Percentiles rank a stretch among this genome's conserved stretches.
Conservation (phyloP, 306 rosid species). For the Nissolia schottii region DNA sequence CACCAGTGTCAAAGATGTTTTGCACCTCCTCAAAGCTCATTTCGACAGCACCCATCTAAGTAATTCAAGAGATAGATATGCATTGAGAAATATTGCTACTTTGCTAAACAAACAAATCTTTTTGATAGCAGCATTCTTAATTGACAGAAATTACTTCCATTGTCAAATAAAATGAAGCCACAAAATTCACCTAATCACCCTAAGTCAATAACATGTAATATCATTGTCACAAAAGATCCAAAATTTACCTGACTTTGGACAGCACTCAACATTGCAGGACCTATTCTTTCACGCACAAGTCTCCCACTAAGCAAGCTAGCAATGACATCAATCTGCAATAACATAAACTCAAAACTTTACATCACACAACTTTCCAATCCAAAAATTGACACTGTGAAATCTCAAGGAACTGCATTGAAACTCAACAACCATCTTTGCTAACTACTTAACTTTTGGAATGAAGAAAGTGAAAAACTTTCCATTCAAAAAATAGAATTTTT, state of each 20-base stretch:
- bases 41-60: slow-evolving; percentile 82
- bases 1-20: slow-evolving; percentile 76
- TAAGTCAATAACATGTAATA: too few relatives aligned
- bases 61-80: too few relatives aligned
- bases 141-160: too few relatives aligned
- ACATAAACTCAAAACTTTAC: background rate
- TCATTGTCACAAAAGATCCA: background rate
- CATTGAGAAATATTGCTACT: too few relatives aligned
- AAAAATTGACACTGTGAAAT: background rate
- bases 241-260: slow-evolving; percentile 88
- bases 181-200: too few relatives aligned
- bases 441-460: background rate
- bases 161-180: too few relatives aligned
- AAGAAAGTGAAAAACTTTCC: too few relatives aligned
- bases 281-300: slow-evolving; percentile 83
- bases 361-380: background rate
- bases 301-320: slow-evolving; percentile 86
- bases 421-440: background rate
- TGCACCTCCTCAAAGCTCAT: slow-evolving; percentile 66
- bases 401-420: background rate
- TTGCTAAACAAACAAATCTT: too few relatives aligned
- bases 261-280: slow-evolving; percentile 94
- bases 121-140: too few relatives aligned
- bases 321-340: slow-evolving; percentile 83
- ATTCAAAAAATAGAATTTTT: too few relatives aligned